These are phyloP conservation scores for Zasmidium angulare DNA, from an alignment of 2,329 filamentous ascomycete genomes.

Conservation along the genomic window DNA sequence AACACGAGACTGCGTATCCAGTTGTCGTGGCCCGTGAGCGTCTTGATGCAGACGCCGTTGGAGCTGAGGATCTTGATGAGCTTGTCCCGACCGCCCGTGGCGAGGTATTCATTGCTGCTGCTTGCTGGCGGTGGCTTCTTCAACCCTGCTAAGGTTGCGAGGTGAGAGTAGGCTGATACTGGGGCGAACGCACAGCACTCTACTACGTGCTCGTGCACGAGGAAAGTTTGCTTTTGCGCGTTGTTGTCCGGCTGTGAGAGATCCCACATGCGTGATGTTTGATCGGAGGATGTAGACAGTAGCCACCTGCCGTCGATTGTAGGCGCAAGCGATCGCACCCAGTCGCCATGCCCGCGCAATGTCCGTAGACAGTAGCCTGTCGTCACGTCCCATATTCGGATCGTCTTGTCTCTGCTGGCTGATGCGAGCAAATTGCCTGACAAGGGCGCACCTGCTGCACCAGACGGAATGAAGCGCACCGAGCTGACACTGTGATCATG, in stretches of 20 bases:
- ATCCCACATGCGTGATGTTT: slow-evolving; percentile 82
- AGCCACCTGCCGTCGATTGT: slow-evolving; percentile 82
- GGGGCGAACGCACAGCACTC: slow-evolving; percentile 88
- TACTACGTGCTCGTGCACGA: slow-evolving; percentile 83
- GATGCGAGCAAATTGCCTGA: slow-evolving; percentile 83
- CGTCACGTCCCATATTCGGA: slow-evolving; percentile 89
- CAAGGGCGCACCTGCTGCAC: slow-evolving; percentile 72
- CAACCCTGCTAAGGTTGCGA: slow-evolving; percentile 74
- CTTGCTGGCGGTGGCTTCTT: slow-evolving; percentile 76
- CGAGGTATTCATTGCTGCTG: slow-evolving; percentile 82
- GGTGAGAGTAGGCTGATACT: slow-evolving; percentile 70
- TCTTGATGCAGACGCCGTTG: slow-evolving; percentile 80
- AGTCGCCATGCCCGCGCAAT: slow-evolving; percentile 79
- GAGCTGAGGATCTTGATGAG: slow-evolving; percentile 87
- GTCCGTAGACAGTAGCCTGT: slow-evolving; percentile 92
- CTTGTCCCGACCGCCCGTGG: slow-evolving; percentile 87
- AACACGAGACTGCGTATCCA: slow-evolving; percentile 87
- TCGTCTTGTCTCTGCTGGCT: slow-evolving; percentile 78
- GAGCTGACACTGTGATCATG: slow-evolving; percentile 91
- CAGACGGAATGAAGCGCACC: slow-evolving; percentile 83
- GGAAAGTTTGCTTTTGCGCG: slow-evolving; percentile 66
- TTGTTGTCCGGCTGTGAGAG: slow-evolving; percentile 67
- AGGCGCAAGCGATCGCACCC: slow-evolving; percentile 86
- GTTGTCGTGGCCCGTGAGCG: slow-evolving; percentile 84
- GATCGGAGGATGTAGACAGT: slow-evolving; percentile 79